Conservation (phyloP, 2,329 filamentous ascomycete genomes). For the Verticillium alfalfae region DNA sequence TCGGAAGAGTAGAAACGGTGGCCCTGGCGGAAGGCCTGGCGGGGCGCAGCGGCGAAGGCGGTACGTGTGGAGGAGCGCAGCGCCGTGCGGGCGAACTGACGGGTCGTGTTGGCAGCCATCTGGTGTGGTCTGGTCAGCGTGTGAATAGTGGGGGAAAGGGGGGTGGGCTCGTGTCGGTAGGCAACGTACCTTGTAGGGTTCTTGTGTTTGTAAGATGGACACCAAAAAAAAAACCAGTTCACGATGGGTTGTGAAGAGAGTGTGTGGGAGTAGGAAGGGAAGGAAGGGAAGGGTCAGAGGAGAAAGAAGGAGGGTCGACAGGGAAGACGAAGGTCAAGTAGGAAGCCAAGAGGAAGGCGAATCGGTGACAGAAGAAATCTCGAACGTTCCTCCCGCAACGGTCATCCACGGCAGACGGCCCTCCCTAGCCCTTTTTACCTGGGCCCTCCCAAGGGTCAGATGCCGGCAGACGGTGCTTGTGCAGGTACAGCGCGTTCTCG, state of each 20-base stretch:
- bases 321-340: not conserved
- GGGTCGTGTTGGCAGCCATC: slow-evolving; percentile 41
- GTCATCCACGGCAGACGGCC: not conserved
- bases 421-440: not conserved
- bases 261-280: not conserved
- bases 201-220: not conserved
- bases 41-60: slow-evolving; percentile 53
- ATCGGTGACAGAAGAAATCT: slow-evolving; percentile 1
- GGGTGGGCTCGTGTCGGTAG: not conserved
- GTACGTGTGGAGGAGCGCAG: slow-evolving; percentile 54
- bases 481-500: too few relatives aligned
- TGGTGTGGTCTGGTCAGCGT: slow-evolving; percentile 12
- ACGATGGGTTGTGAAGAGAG: not conserved
- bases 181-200: slow-evolving; percentile 4
- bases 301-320: not conserved
- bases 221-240: not conserved
- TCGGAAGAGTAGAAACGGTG: slow-evolving; percentile 77
- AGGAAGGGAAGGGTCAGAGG: not conserved
- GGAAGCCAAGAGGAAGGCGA: slow-evolving; percentile 2
- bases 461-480: too few relatives aligned
- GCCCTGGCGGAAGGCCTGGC: slow-evolving; percentile 67
- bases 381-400: slow-evolving; percentile 4
- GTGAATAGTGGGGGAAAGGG: not conserved
- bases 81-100: slow-evolving; percentile 52
- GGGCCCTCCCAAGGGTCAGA: not conserved